Base-by-base conservation (phyloP, 129 eudicot genomes). In the Arctium minus region DNA sequence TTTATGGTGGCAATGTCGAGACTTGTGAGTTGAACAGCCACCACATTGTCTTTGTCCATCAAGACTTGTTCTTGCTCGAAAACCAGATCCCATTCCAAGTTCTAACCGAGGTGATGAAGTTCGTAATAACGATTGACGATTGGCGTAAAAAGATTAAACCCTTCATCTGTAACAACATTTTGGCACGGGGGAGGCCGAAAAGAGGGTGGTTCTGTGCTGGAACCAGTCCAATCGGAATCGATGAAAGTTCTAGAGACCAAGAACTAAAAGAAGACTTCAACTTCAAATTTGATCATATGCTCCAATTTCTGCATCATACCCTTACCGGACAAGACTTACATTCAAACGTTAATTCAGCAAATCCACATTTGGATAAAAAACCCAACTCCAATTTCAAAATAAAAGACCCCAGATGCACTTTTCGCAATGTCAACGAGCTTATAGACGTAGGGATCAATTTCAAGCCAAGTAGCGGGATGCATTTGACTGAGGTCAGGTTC, bases 51-150 rank as follows among this genome's bases (percentile, higher is more conserved):
- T 72, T 64, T 37, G 42, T 81, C 33, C 76, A 72, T 73, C 84
- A 82, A 30, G 88, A 87, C 30, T 13, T 87, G 70, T 87, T 87
- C 86, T 87, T 87, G 73, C 75, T 87, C 17, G 84, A 87, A 32
- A 87, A 87, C 79, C 90, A 84, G 44, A 72, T 87, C 22, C 90
- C 90, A 1, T 87, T 44, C 12, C 17, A 31, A 77, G 88, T 81
- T 8, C 76, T 87, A 31, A 11, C 12, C 1, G 86, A 64, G 79
- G 77, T 81, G 67, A 50, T 74, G 84, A 53, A 31, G 1, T 15
- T 65, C 76, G 3, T 81, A 3, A 42, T 22, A 22, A 22, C 27
- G 27, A 22, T 9, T 0, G 5, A 6, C 13, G 30, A 83, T 0
- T 12, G 48, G 76, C 4, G 3, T 5, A 8, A 10, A 0, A 50